These are phyloP conservation scores for Monilinia fructicola DNA, from an alignment of 2,329 filamentous ascomycete species.

Conservation along the genomic window DNA sequence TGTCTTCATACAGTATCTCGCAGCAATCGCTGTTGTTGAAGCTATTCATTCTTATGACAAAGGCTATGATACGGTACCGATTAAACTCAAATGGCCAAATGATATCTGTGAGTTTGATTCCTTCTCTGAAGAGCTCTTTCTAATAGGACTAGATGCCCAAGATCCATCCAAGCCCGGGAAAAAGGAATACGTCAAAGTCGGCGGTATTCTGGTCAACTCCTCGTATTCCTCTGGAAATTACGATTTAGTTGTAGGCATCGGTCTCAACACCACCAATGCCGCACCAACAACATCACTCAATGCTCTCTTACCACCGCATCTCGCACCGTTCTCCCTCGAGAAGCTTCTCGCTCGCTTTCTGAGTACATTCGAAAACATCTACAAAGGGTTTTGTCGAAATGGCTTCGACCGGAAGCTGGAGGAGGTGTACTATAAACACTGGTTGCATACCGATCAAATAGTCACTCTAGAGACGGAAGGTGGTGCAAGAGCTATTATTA, in stretches of 20 bases:
- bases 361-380: conserved; percentile 73
- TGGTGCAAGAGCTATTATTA: conserved; percentile 70
- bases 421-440: conserved; percentile 73
- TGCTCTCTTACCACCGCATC: conserved; percentile 58
- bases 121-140: background rate
- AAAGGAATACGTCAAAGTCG: conserved; percentile 77
- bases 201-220: conserved; percentile 88
- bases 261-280: conserved; percentile 80
- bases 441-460: conserved; percentile 77
- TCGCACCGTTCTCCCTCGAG: conserved; percentile 67
- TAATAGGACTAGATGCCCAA: conserved; percentile 54
- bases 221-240: conserved; percentile 75
- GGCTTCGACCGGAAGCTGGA: conserved; percentile 78
- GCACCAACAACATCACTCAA: conserved; percentile 86
- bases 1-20: conserved; percentile 91
- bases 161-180: conserved; percentile 56
- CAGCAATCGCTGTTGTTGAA: conserved; percentile 81
- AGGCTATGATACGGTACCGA: conserved; percentile 71
- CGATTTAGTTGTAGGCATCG: conserved; percentile 81
- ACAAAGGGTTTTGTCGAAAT: conserved; percentile 68
- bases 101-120: conserved; percentile 67
- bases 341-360: conserved; percentile 79
- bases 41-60: conserved; percentile 77
- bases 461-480: conserved; percentile 78
- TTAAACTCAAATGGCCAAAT: conserved; percentile 97